Conservation (phyloP, 495 filamentous ascomycete genomes). For the Parathielavia hyrcaniae region DNA sequence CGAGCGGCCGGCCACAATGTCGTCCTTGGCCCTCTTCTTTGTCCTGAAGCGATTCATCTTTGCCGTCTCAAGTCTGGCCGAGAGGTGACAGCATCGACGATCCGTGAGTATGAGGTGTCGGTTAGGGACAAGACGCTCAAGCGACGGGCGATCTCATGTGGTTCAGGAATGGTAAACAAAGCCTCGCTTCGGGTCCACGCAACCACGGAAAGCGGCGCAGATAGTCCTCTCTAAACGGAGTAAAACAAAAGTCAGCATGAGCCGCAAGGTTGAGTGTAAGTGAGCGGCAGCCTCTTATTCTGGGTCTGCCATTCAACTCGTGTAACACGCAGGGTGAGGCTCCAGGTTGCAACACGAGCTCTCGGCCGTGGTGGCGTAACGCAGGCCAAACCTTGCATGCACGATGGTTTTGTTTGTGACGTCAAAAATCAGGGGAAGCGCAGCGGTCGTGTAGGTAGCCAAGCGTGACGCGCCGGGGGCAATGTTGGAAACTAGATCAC, state of each 20-base stretch:
- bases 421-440: background rate
- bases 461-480: background rate
- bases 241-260: background rate
- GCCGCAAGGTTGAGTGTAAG: background rate
- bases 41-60: constrained; percentile 71
- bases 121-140: background rate
- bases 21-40: constrained; percentile 62
- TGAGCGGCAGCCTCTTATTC: background rate
- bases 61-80: background rate
- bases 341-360: constrained; percentile 10
- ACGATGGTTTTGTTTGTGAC: background rate
- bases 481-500: background rate
- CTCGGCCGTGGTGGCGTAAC: constrained; percentile 15
- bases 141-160: background rate
- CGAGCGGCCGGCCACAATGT: constrained; percentile 40
- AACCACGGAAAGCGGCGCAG: background rate
- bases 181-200: background rate
- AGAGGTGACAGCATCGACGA: background rate
- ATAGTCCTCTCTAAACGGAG: background rate
- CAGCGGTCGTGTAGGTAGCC: background rate
- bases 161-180: background rate
- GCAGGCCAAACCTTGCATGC: background rate
- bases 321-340: constrained; percentile 6
- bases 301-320: background rate
- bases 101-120: background rate